Evolutionary conservation across 495 filamentous ascomycete species (phyloP).

Genomic region (Podospora comata): DNA sequence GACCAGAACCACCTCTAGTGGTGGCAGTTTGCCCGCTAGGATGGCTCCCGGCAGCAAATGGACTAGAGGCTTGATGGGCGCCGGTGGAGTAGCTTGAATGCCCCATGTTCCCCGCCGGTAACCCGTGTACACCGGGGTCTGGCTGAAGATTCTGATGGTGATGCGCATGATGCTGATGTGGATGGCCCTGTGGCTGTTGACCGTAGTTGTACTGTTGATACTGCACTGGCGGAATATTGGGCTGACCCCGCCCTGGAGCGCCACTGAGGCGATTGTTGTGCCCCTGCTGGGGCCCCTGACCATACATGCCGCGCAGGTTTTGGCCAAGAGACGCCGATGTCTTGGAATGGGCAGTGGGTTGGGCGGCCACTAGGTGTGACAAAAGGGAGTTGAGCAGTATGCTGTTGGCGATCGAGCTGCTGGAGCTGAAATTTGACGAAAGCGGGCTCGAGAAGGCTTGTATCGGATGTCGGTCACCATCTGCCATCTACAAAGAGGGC

Average conservation of each 20-base stretch:
- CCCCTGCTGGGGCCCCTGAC: constrained; percentile 71
- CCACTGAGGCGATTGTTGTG: constrained; percentile 71
- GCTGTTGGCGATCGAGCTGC: constrained; percentile 28
- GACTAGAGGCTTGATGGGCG: constrained; percentile 67
- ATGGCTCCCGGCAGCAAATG: constrained; percentile 62
- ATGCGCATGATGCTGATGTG: constrained; percentile 72
- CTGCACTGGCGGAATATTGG: constrained; percentile 25
- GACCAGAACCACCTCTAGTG: constrained; percentile 42
- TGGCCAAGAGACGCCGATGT: constrained; percentile 65
- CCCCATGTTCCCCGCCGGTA: constrained; percentile 52
- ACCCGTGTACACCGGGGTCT: constrained; percentile 63
- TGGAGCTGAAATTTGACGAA: constrained; percentile 27
- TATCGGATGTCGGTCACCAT: constrained; percentile 74
- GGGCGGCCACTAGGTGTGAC: constrained; percentile 27
- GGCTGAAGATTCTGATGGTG: constrained; percentile 69
- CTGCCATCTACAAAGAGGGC: constrained; percentile 64
- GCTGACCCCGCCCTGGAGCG: constrained; percentile 44
- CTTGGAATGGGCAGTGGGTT: constrained; percentile 54
- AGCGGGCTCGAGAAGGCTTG: constrained; percentile 47
- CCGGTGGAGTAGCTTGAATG: constrained; percentile 80
- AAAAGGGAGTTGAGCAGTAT: constrained; percentile 34
- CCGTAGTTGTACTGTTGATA: constrained; percentile 63
- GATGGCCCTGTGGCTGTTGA: constrained; percentile 60
- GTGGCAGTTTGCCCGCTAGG: constrained; percentile 67
- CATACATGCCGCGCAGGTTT: constrained; percentile 76